Evolutionary conservation across 345 rosid genomes (phyloP), one percentile per base, ranked within the genome.

Genomic region (Hirschfeldia incana): DNA sequence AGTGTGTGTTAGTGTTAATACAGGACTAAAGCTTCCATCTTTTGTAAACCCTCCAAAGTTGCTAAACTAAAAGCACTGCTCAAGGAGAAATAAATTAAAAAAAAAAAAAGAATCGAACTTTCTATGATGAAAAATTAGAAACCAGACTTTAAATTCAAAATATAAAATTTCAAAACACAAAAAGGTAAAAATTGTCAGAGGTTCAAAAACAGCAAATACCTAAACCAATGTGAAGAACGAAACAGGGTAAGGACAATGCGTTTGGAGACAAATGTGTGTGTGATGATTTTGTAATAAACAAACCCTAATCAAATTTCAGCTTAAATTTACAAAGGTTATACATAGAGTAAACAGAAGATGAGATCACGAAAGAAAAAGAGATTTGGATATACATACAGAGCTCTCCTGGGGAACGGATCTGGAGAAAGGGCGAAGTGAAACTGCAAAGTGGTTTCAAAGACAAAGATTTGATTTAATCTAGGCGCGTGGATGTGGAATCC

Each of bases 331-430:
- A 49, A 49, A 49, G 17, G 17, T n/a, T 49, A 49, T 49, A n/a
- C 13, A 9, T 6, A 10, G 49, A 42, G 13, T 10, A 11, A 42
- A 42, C 49, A 42, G 49, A 10, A 42, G 49, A 42, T 10, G 49
- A 13, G 55, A 49, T 13, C 57, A 51, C n/a, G 57, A n/a, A 51
- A 51, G 57, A 51, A 51, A 29, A 4, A 51, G 57, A 62, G 74
- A 64, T 21, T 33, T 21, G 57, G 57, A 75, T 65, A 76, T 3
- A 15, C 30, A 2, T 44, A 70, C 74, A 62, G 44, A 75, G 64
- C 75, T 81, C 21, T 8, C 77, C 72, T 60, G 74, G 77, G 73
- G 73, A 71, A 83, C 85, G 81, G 89, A 87, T 90, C 87, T 82
- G 63, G 83, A 51, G 84, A 69, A 73, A 77, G 84, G 81, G 67